These are phyloP conservation scores for Phoma sp. DNA, from an alignment of 2,329 filamentous ascomycete species.

Conservation along the genomic window DNA sequence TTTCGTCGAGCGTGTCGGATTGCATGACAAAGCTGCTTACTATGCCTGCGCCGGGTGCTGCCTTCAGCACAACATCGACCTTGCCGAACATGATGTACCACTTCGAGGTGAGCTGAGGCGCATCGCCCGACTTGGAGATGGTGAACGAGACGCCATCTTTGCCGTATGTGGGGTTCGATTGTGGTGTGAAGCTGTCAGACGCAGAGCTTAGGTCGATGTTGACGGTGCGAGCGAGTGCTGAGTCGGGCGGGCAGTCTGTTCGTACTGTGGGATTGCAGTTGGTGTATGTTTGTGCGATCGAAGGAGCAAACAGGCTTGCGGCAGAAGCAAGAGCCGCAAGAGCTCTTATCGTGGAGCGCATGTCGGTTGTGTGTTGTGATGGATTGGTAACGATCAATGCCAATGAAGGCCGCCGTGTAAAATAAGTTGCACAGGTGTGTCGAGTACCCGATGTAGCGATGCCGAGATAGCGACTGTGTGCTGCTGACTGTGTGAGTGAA, in stretches of 20 bases:
- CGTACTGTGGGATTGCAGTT: slow-evolving; percentile 62
- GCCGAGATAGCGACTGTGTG: slow-evolving; percentile 11
- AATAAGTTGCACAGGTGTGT: slow-evolving; percentile 15
- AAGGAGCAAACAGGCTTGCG: slow-evolving; percentile 48
- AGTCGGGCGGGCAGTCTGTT: slow-evolving; percentile 72
- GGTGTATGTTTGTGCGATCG: slow-evolving; percentile 60
- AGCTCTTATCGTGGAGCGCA: slow-evolving; percentile 43
- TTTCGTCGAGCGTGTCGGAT: slow-evolving; percentile 92
- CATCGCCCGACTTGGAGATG: slow-evolving; percentile 77
- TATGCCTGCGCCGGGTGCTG: slow-evolving; percentile 87
- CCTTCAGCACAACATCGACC: slow-evolving; percentile 83
- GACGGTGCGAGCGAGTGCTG: slow-evolving; percentile 82
- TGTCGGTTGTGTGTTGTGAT: slow-evolving; percentile 28
- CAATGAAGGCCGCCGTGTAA: slow-evolving; percentile 8
- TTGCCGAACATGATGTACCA: slow-evolving; percentile 99
- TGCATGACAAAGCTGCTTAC: slow-evolving; percentile 91
- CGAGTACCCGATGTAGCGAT: slow-evolving; percentile 5
- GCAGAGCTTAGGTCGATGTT: slow-evolving; percentile 79
- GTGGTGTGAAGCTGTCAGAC: slow-evolving; percentile 78
- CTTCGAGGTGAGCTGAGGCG: slow-evolving; percentile 83
- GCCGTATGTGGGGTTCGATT: slow-evolving; percentile 75
- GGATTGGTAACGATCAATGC: slow-evolving; percentile 4
- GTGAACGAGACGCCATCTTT: slow-evolving; percentile 82
- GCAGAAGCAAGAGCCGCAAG: slow-evolving; percentile 50
- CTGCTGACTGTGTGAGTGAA: slow-evolving; percentile 13